Percentiles rank a stretch among this genome's conserved stretches.
phyloP scores from a whole-genome alignment of 108 stramenopile species.

The Cylindrotheca fusiformis region DNA sequence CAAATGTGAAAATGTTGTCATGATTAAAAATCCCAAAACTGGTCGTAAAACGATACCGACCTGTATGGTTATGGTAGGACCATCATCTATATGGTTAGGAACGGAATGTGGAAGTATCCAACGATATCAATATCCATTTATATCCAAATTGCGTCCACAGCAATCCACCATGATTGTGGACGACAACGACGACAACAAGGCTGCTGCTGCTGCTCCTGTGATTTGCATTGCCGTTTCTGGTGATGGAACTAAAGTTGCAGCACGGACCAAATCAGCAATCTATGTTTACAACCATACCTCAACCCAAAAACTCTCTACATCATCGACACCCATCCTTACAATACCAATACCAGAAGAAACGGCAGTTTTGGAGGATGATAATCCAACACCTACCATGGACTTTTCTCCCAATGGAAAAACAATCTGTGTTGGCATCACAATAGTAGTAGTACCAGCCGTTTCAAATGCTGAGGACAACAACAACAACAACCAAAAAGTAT shows the following conservation, averaged over 20 bases:
- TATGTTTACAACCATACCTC: slow-evolving; percentile 10
- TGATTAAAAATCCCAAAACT: slow-evolving; percentile 49
- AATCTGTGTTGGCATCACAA: slow-evolving; percentile 57
- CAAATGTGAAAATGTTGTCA: slow-evolving; percentile 61
- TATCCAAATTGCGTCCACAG: slow-evolving; percentile 32
- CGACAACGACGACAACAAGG: slow-evolving; percentile 1
- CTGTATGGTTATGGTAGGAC: slow-evolving; percentile 12
- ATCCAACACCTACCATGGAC: slow-evolving; percentile 34
- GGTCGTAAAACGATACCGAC: slow-evolving; percentile 52
- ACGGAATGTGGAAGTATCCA: slow-evolving; percentile 82
- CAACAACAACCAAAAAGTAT: slow-evolving; percentile 3
- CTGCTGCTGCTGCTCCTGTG: not conserved
- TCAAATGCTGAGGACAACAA: slow-evolving; percentile 29
- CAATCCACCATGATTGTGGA: slow-evolving; percentile 23
- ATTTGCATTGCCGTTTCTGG: slow-evolving; percentile 17
- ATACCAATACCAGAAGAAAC: slow-evolving; percentile 41
- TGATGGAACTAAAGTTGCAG: slow-evolving; percentile 27
- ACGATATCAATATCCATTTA: slow-evolving; percentile 62
- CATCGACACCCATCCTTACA: slow-evolving; percentile 21
- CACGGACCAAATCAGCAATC: slow-evolving; percentile 19
- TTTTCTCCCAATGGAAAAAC: slow-evolving; percentile 71
- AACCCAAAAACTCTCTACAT: slow-evolving; percentile 5
- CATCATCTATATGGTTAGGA: slow-evolving; percentile 54
- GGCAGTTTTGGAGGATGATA: slow-evolving; percentile 30
- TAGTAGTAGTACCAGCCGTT: too few species aligned